Evolutionary conservation across 2,329 filamentous ascomycete species (phyloP), one percentile per base, ranked within the genome.

Genomic region (Monilinia polystroma): DNA sequence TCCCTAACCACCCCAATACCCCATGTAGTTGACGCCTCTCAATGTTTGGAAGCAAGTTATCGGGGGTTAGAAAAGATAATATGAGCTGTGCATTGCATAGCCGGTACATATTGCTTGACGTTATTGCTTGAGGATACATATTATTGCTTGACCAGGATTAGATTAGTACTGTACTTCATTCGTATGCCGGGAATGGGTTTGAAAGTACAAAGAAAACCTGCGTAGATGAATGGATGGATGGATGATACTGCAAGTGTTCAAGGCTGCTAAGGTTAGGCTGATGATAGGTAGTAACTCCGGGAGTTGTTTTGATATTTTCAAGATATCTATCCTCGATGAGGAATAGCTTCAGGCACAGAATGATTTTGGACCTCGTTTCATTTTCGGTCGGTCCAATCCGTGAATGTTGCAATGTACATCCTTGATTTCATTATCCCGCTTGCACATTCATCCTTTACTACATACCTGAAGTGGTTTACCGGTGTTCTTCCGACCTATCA

Each of bases 321-420:
- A 54, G 26, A 38, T 41, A 60, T 38, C 57, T 45, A 45, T 45
- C 52, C 54, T 43, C 55, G 35, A 53, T 52, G 2, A 60, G 63
- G 55, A 52, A 60, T 66, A 59, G 63, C 47, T 66, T 53, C 55
- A 66, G 63, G 63, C 45, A 66, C 63, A 60, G 35, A 32, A 23
- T 10, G 16, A 12, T 53, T 60, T 59, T 53, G 35, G 38, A 43
- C 12, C 32, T 16, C 55, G 20, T 43, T 64, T 57, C 53, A 66
- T 43, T n/a, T 60, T 60, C 55, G 54, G 47, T 60, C 55, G 54
- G 47, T 53, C 47, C 55, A 60, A 59, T 60, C 32, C 55, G 45
- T 26, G 47, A 51, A 4, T 51, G 47, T 51, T 16, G 14, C 16
- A 16, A 47, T 45, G 38, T 38, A 45, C 43, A 47, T 55, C 20